A percentile compares a stretch with the other conserved stretches of the same genome.
Conservation (phyloP, 768 basidiomycete genomes). For the Mycena crocata region DNA sequence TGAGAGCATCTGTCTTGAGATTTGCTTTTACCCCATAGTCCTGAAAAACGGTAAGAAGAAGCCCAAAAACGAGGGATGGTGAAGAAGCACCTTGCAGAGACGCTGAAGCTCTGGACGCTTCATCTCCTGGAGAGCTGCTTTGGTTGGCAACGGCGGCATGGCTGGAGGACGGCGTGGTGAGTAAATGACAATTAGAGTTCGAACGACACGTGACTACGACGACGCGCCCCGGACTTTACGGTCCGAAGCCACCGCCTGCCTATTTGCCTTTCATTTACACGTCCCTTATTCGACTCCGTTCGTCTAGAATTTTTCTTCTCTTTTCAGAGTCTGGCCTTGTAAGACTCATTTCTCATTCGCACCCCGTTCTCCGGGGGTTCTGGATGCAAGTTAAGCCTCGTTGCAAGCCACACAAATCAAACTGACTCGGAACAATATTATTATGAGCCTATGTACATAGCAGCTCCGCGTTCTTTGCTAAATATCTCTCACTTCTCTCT, state of each 20-base stretch:
- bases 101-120: slow-evolving; percentile 63
- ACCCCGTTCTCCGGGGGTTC: no score
- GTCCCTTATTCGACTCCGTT: neutral
- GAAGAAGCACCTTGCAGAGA: slow-evolving; percentile 73
- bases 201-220: neutral
- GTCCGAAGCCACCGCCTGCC: neutral
- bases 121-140: slow-evolving; percentile 57
- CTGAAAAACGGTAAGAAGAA: slow-evolving; percentile 50
- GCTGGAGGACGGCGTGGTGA: slow-evolving; percentile 5
- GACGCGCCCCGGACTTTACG: neutral
- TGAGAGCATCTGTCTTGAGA: slow-evolving; percentile 82
- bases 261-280: slow-evolving; percentile 26
- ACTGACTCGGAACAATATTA: no score
- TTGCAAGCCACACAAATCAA: no score
- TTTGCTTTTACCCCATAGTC: slow-evolving; percentile 87
- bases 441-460: no score
- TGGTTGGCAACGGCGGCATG: slow-evolving; percentile 57
- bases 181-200: neutral
- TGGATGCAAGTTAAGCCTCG: no score
- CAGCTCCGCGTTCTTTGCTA: no score
- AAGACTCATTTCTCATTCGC: no score
- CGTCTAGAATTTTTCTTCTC: no score
- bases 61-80: neutral
- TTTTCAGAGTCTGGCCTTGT: no score
- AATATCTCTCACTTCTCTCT: no score